These are phyloP conservation scores for Starmerella bombicola DNA, from an alignment of 805 yeast species.

Conservation along the genomic window DNA sequence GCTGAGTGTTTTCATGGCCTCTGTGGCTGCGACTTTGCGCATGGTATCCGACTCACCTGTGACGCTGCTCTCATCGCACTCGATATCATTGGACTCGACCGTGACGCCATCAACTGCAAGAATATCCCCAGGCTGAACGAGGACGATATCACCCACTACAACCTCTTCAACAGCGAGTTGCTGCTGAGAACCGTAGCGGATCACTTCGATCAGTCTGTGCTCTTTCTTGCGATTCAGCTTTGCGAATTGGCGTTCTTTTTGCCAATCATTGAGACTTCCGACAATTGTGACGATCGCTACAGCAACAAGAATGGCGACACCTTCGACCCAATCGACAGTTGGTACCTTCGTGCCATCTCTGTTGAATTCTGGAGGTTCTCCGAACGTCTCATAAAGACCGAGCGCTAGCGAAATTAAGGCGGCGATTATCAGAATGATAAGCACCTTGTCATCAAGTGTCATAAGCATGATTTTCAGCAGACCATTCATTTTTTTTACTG, in stretches of 20 bases:
- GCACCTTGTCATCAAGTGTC: slow-evolving; percentile 82
- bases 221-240: slow-evolving; percentile 80
- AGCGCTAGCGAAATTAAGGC: slow-evolving; percentile 81
- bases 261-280: slow-evolving; percentile 92
- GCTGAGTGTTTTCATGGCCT: slow-evolving; percentile 26
- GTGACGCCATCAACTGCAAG: slow-evolving; percentile 79
- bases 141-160: slow-evolving; percentile 73
- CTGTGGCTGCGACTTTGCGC: slow-evolving; percentile 47
- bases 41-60: slow-evolving; percentile 91
- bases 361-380: slow-evolving; percentile 66
- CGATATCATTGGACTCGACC: slow-evolving; percentile 54
- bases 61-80: slow-evolving; percentile 81
- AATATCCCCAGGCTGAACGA: slow-evolving; percentile 86
- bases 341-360: slow-evolving; percentile 67
- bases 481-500: slow-evolving; percentile 56
- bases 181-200: slow-evolving; percentile 56
- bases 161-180: slow-evolving; percentile 62
- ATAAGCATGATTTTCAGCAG: slow-evolving; percentile 59
- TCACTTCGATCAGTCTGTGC: slow-evolving; percentile 63
- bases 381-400: slow-evolving; percentile 86
- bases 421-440: slow-evolving; percentile 70
- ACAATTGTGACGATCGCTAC: slow-evolving; percentile 81
- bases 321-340: slow-evolving; percentile 95
- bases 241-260: slow-evolving; percentile 87
- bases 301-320: slow-evolving; percentile 92